Base-by-base conservation (phyloP, 352 stramenopile species). In the Saprolegnia diclina region DNA sequence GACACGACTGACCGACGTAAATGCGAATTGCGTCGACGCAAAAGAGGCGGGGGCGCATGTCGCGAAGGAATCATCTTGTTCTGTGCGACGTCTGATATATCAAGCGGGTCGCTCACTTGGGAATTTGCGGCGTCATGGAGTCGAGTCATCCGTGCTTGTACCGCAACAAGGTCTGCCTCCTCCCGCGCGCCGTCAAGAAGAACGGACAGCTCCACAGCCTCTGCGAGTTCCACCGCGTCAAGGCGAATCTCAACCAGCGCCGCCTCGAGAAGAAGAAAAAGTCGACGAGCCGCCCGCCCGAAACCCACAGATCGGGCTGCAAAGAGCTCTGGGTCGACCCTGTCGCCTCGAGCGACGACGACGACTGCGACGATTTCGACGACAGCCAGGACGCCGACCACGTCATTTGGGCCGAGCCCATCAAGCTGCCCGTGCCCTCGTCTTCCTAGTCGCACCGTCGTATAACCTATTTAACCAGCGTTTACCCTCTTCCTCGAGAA, bases 201-300 rank as follows among this genome's bases (percentile, higher is more conserved):
- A 77, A 72, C 26, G 72, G 72, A n/a, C 57, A 57, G 48, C 59
- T 73, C 50, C 69, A 77, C 71, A 73, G 59, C 26, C 61, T 77
- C 48, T 77, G 72, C 37, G 70, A 77, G 56, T 73, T 73, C 57
- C 72, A 77, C 37, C 72, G 72, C 38, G 46, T 63, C 16, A 69
- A 71, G 24, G 69, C 69, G 22, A 77, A 75, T 52, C 44, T 62
- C 24, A 77, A 77, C 59, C 72, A 77, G 71, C 72, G 72, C 35
- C 61, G 56, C 22, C 71, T 76, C 44, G 67, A 76, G 32, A 66
- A 71, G 54, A 75, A 75, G 62, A 54, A 67, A n/a, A 59, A 59
- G n/a, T 54, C 24, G 24, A 29, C 24, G 24, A 54, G 24, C 26
- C 40, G 21, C 61, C 10, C 16, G 18, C 9, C 9, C 10, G 53